Evolutionary conservation across 331 rosid genomes (phyloP).

Genomic region (Prunus yedoensis): DNA sequence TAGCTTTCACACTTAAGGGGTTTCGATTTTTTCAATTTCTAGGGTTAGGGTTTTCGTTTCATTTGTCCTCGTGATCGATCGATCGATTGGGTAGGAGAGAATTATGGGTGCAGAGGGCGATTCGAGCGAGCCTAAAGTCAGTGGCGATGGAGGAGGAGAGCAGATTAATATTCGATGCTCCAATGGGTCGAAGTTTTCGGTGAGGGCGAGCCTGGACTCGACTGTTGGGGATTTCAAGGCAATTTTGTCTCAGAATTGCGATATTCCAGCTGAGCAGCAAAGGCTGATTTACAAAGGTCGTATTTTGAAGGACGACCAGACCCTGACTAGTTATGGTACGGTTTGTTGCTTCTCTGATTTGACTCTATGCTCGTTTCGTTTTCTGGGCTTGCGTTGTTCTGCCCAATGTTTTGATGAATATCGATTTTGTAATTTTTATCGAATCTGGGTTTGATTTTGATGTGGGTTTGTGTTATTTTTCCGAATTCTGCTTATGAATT

Average conservation of each 20-base stretch:
- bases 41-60: constrained; percentile 29
- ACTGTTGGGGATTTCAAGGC: constrained; percentile 50
- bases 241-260: constrained; percentile 50
- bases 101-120: constrained; percentile 58
- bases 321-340: constrained; percentile 52
- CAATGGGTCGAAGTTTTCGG: constrained; percentile 55
- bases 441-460: constrained; percentile 16
- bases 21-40: constrained; percentile 2
- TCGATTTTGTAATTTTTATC: constrained; percentile 1
- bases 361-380: background rate
- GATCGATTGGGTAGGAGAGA: constrained; percentile 15
- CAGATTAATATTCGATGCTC: constrained; percentile 54
- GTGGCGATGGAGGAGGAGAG: constrained; percentile 34
- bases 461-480: constrained; percentile 6
- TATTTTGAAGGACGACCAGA: constrained; percentile 63
- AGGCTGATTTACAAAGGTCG: constrained; percentile 71
- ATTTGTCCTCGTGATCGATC: constrained; percentile 13
- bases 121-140: constrained; percentile 44
- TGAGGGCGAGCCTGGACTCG: constrained; percentile 34
- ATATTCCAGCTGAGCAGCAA: constrained; percentile 59
- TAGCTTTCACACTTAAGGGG: background rate
- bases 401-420: background rate
- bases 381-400: background rate
- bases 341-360: background rate
- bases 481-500: background rate